Percentiles rank a stretch among this genome's conserved stretches.
phyloP scores from a whole-genome alignment of 768 basidiomycete genomes.

The Amanita pallidorosea region DNA sequence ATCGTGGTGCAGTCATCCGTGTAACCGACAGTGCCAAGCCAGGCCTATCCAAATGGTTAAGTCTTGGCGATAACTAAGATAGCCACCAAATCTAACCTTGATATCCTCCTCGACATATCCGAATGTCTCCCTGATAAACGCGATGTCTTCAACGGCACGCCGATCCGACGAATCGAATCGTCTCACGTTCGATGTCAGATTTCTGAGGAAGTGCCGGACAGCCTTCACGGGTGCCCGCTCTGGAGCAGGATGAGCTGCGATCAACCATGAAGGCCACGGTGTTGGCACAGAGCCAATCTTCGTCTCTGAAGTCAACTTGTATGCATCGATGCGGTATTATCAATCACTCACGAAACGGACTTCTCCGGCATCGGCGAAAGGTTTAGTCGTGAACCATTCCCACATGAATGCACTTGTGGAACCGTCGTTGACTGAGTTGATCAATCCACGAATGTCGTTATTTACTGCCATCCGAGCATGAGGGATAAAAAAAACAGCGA shows the following conservation, averaged over 20 bases:
- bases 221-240: constrained; percentile 40
- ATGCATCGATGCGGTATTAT: constrained; percentile 7
- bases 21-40: constrained; percentile 75
- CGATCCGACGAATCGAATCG: constrained; percentile 52
- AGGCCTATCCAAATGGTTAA: constrained; percentile 37
- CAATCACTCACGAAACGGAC: constrained; percentile 64
- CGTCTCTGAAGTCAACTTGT: neutral
- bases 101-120: constrained; percentile 80
- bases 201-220: constrained; percentile 48
- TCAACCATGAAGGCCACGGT: constrained; percentile 96
- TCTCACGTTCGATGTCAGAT: constrained; percentile 54
- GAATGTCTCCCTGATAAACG: constrained; percentile 70
- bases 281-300: constrained; percentile 82
- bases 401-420: constrained; percentile 89
- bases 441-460: constrained; percentile 70
- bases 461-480: constrained; percentile 39
- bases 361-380: constrained; percentile 70
- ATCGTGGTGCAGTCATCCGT: constrained; percentile 56
- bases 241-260: constrained; percentile 69
- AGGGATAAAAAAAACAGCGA: neutral
- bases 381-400: constrained; percentile 80
- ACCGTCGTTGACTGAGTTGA: constrained; percentile 81
- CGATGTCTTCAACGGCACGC: constrained; percentile 48
- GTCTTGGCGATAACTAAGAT: neutral
- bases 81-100: constrained; percentile 29